Evolutionary conservation across 352 stramenopile genomes (phyloP), one percentile per base, ranked within the genome.

Genomic region (Globisporangium parvum): DNA sequence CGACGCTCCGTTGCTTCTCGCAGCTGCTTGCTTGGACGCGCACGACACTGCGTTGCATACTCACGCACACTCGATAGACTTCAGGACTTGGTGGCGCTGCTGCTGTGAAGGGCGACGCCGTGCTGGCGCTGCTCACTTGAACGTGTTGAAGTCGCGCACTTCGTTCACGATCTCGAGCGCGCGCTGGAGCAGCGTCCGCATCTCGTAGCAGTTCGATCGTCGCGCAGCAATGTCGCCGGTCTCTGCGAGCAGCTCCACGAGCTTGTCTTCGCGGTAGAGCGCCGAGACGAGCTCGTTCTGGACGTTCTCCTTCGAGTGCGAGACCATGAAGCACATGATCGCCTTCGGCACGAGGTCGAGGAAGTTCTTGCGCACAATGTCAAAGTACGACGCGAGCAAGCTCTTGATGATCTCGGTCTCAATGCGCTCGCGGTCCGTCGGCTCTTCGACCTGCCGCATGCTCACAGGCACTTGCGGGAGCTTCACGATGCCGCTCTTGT

Each of bases 371-470:
- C 94, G 81, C 47, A 99, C 97, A 63, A 99, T 99, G 66, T 97
- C 95, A 62, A 99, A 99, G 80, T 99, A 99, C 1, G 93, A 98
- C 44, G 96, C 91, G 17, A 96, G 70, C 55, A 96, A 55, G 44
- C 82, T 98, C 81, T 99, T 99, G 69, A 99, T 99, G 53, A 99
- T 98, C 75, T 99, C 96, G 50, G 94, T 98, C 72, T 99, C 96
- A 46, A 98, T 96, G 46, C 85, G 80, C 79, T 99, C 96, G 18
- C 93, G 77, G 58, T 99, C 95, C 17, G 92, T 98, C 28, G 96
- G 95, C 48, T 98, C 88, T 51, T 98, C 93, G 10, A 85, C 92
- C 75, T 98, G 93, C 9, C 94, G 87, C 91, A 98, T 98, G 35
- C 83, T 98, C 44, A 98, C 93, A 11, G 95, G 93, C 33, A 98